Evolutionary conservation across 148 eudicot genomes (phyloP), one percentile per base, ranked within the genome.

Genomic region (Gaultheria prostrata): DNA sequence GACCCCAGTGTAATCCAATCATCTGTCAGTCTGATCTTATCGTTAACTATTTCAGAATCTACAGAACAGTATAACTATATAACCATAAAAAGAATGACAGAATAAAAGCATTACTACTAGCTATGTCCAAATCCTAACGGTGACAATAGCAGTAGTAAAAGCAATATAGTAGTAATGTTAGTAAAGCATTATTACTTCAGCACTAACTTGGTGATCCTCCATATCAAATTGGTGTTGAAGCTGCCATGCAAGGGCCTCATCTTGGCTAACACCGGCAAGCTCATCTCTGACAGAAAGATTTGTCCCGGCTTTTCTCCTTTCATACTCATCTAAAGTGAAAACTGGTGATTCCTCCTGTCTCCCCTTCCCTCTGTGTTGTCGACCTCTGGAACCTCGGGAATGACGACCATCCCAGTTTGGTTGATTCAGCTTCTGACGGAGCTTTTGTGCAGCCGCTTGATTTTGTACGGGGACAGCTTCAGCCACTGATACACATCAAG

Each of bases 381-480:
- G 88, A 87, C 88, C 90, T 89, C 89, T 91, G 20, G 86, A 83
- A 80, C 89, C 90, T 89, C 89, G 90, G 20, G 86, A 83, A 80
- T 84, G 85, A 82, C 84, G 92, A 85, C 72, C 83, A 59, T 77
- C 85, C 80, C 84, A 86, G 24, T 57, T 87, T 74, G 92, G 90
- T 77, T 89, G 88, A 86, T 86, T 92, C 94, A 93, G 88, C 88
- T 89, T 95, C 89, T 92, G 95, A 26, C 92, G 92, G 71, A 95
- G 98, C 75, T 95, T 95, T 74, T 93, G 98, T 78, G 98, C 90
- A 88, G 98, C 98, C 46, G 91, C 98, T 88, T 94, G 98, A 88
- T 94, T 95, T 84, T 94, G 98, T 85, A 94, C 87, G 76, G 98
- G 98, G 74, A 84, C 84, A 48, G 86, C 87, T 82, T 94, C 96